These are phyloP conservation scores for Dryas alaskensis DNA, from an alignment of 306 rosid species.

Conservation along the genomic window DNA sequence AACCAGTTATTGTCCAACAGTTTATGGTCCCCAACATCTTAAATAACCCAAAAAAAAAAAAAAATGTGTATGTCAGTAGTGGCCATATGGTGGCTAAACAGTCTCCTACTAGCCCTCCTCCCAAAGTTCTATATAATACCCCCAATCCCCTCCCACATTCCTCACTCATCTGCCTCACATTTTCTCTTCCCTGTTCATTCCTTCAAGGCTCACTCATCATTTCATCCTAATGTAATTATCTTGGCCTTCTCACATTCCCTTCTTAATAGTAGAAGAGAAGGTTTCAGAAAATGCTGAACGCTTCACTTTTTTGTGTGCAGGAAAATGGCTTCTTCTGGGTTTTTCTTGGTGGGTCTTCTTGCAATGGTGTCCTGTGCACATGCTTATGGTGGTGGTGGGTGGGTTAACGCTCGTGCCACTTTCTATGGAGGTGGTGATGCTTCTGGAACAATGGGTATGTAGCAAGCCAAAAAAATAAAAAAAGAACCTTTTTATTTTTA, in stretches of 20 bases:
- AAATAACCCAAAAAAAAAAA: slow-evolving; percentile 4
- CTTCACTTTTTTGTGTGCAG: slow-evolving; percentile 41
- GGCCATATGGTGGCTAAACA: slow-evolving; percentile 27
- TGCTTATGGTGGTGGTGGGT: slow-evolving; percentile 68
- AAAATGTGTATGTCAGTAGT: slow-evolving; percentile 27
- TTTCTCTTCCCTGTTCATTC: slow-evolving; percentile 14
- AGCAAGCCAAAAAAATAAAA: neutral
- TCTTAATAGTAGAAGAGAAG: neutral
- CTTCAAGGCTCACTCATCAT: slow-evolving; percentile 14
- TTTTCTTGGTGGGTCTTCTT: slow-evolving; percentile 46
- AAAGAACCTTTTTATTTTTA: neutral
- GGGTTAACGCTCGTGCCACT: slow-evolving; percentile 88
- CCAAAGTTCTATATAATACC: slow-evolving; percentile 51
- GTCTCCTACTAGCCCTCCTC: neutral
- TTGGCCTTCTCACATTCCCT: slow-evolving; percentile 19
- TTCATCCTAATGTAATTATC: slow-evolving; percentile 32
- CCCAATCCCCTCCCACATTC: slow-evolving; percentile 14
- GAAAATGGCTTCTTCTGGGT: slow-evolving; percentile 51
- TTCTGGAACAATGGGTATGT: slow-evolving; percentile 97
- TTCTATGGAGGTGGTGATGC: slow-evolving; percentile 98
- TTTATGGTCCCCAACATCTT: slow-evolving; percentile 37
- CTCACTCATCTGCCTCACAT: slow-evolving; percentile 48
- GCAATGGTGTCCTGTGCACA: slow-evolving; percentile 51
- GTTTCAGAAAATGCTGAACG: slow-evolving; percentile 12
- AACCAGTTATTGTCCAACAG: slow-evolving; percentile 9